These are phyloP conservation scores for Kalanchoe fedtschenkoi DNA, from an alignment of 164 flowering plant genomes.

Conservation along the genomic window DNA sequence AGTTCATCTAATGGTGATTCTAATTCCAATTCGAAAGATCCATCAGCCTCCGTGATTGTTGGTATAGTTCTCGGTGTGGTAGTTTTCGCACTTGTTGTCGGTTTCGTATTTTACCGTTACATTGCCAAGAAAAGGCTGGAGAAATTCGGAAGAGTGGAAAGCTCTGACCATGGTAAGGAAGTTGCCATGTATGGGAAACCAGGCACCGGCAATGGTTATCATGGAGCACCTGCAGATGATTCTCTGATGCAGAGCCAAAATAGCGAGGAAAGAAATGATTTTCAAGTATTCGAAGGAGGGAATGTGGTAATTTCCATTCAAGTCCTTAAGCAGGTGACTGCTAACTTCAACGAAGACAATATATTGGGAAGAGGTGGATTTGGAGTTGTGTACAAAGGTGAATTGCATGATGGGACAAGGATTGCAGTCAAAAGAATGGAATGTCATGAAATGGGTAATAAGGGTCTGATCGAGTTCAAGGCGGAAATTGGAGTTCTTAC, in stretches of 20 bases:
- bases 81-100: constrained; percentile 5
- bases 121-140: constrained; percentile 9
- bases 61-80: constrained; percentile 14
- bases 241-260: constrained; percentile 14
- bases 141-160: constrained; percentile 2
- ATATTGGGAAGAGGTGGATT: constrained; percentile 15
- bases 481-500: constrained; percentile 16
- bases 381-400: constrained; percentile 15
- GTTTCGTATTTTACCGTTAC: constrained; percentile 9
- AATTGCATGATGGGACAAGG: constrained; percentile 11
- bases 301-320: constrained; percentile 32
- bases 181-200: constrained; percentile 8
- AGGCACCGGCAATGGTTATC: constrained; percentile 15
- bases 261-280: constrained; percentile 18
- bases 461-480: constrained; percentile 14
- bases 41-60: constrained; percentile 3
- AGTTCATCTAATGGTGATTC: neutral
- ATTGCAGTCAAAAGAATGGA: constrained; percentile 16
- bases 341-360: constrained; percentile 11
- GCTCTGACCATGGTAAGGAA: constrained; percentile 12
- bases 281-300: constrained; percentile 25
- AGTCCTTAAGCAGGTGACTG: constrained; percentile 22
- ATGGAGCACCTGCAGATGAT: constrained; percentile 15
- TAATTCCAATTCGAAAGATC: neutral
- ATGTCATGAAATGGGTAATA: constrained; percentile 8